A percentile compares a stretch with the other conserved stretches of the same genome.
Conservation (phyloP, 2,329 filamentous ascomycete genomes). For the Berkeleyomyces rouxiae region DNA sequence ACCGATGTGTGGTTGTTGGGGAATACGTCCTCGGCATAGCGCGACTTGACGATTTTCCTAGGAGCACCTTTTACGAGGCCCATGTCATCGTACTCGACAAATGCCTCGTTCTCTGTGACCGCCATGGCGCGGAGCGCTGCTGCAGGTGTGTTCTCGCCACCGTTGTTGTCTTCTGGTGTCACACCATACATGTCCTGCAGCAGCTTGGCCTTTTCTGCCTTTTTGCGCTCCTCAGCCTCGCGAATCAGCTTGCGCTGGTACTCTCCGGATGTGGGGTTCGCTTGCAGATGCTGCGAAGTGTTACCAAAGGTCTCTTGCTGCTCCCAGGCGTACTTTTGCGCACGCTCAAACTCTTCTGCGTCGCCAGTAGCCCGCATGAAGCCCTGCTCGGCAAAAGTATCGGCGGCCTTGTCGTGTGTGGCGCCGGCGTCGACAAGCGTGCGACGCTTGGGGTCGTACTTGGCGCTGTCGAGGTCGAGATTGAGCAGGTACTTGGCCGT, state of each 20-base stretch:
- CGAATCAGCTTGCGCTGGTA: slow-evolving; percentile 64
- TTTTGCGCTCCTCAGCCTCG: slow-evolving; percentile 54
- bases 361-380: slow-evolving; percentile 82
- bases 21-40: slow-evolving; percentile 76
- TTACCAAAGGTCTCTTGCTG: slow-evolving; percentile 68
- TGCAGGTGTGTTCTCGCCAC: background rate
- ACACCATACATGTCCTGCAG: slow-evolving; percentile 77
- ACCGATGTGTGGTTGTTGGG: slow-evolving; percentile 84
- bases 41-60: slow-evolving; percentile 62
- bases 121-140: slow-evolving; percentile 48
- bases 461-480: slow-evolving; percentile 85
- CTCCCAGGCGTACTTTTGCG: slow-evolving; percentile 88
- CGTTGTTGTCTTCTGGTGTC: slow-evolving; percentile 60
- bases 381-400: slow-evolving; percentile 79
- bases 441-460: slow-evolving; percentile 93
- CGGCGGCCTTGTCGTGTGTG: slow-evolving; percentile 62
- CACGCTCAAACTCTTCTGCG: slow-evolving; percentile 78
- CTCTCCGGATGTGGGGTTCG: slow-evolving; percentile 88
- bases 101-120: slow-evolving; percentile 67
- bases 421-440: slow-evolving; percentile 77
- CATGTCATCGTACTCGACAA: slow-evolving; percentile 85
- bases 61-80: slow-evolving; percentile 80
- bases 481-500: slow-evolving; percentile 95
- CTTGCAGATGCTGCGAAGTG: slow-evolving; percentile 76
- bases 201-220: slow-evolving; percentile 48